Percentiles rank a stretch among this genome's conserved stretches.
These are phyloP conservation scores for Pythium myriotylum DNA, from an alignment of 352 stramenopile species.

Conservation along the genomic window DNA sequence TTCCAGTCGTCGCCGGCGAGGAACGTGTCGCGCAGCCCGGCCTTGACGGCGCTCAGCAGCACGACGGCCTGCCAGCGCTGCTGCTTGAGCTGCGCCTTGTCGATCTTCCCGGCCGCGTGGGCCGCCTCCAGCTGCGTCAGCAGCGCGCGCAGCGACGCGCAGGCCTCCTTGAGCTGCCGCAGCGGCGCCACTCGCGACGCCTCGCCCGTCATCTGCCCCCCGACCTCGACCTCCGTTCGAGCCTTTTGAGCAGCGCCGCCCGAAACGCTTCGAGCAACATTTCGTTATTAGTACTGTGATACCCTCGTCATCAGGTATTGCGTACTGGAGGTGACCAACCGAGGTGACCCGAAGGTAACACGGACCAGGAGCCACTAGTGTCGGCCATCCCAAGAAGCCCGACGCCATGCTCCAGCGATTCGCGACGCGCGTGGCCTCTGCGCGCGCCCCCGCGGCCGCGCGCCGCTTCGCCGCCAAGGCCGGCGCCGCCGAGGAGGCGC, in stretches of 20 bases:
- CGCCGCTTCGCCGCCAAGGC: slow-evolving; percentile 30
- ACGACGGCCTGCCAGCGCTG: slow-evolving; percentile 61
- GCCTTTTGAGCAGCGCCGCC: too few relatives aligned
- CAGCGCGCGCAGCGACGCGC: slow-evolving; percentile 42
- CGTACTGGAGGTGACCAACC: neutral
- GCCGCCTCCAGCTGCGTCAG: slow-evolving; percentile 29
- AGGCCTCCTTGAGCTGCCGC: slow-evolving; percentile 57
- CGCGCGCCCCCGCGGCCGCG: slow-evolving; percentile 14
- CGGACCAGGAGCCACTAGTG: slow-evolving; percentile 13
- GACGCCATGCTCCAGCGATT: slow-evolving; percentile 31
- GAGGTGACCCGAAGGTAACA: slow-evolving; percentile 26
- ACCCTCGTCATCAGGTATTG: neutral
- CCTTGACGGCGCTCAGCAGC: slow-evolving; percentile 60
- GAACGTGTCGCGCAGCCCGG: slow-evolving; percentile 64
- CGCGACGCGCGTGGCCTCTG: slow-evolving; percentile 18
- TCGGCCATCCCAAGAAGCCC: neutral
- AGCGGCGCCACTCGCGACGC: slow-evolving; percentile 34
- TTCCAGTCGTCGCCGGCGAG: slow-evolving; percentile 66
- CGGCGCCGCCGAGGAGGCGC: slow-evolving; percentile 16
- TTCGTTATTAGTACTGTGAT: neutral
- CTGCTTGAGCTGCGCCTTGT: slow-evolving; percentile 49
- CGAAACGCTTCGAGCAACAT: slow-evolving; percentile 11
- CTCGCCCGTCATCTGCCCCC: too few relatives aligned
- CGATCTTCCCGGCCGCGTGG: slow-evolving; percentile 19
- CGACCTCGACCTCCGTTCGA: too few relatives aligned